phyloP scores from a whole-genome alignment of 805 yeast species.

The Starmerella kuoi region DNA sequence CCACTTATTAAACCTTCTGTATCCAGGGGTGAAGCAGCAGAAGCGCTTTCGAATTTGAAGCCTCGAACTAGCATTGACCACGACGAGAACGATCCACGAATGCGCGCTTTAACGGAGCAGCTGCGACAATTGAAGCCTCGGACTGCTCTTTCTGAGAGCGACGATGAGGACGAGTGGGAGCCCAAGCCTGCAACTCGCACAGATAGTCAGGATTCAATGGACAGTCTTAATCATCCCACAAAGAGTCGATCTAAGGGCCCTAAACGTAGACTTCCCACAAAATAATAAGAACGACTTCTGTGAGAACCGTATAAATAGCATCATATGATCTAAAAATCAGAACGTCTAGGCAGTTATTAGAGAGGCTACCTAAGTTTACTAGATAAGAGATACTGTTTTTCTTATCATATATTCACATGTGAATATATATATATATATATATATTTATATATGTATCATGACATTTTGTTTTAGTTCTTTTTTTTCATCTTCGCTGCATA shows the following conservation, averaged over 20 bases:
- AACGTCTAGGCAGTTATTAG: neutral
- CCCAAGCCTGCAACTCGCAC: conserved; percentile 2
- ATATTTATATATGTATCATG: neutral
- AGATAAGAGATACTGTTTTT: neutral
- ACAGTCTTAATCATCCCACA: conserved; percentile 18
- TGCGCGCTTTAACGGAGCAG: conserved; percentile 16
- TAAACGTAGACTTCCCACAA: conserved; percentile 17
- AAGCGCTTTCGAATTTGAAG: conserved; percentile 9
- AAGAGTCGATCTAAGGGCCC: conserved; percentile 20
- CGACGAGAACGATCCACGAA: conserved; percentile 6
- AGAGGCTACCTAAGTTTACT: neutral
- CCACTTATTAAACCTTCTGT: neutral
- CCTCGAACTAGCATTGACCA: conserved; percentile 11
- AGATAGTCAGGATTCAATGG: conserved; percentile 6
- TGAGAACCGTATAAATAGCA: no score
- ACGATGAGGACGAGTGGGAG: conserved; percentile 5
- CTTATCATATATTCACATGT: neutral
- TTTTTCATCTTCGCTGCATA: no score
- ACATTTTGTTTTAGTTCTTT: neutral
- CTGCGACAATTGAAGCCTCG: conserved; percentile 17
- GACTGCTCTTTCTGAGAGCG: conserved; percentile 3
- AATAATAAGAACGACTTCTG: no score
- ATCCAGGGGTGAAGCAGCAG: conserved; percentile 6
- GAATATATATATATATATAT: no score
- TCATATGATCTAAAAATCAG: neutral